Base-by-base conservation (phyloP, 2,329 filamentous ascomycete species). In the Ceratocystis eucalypticola region DNA sequence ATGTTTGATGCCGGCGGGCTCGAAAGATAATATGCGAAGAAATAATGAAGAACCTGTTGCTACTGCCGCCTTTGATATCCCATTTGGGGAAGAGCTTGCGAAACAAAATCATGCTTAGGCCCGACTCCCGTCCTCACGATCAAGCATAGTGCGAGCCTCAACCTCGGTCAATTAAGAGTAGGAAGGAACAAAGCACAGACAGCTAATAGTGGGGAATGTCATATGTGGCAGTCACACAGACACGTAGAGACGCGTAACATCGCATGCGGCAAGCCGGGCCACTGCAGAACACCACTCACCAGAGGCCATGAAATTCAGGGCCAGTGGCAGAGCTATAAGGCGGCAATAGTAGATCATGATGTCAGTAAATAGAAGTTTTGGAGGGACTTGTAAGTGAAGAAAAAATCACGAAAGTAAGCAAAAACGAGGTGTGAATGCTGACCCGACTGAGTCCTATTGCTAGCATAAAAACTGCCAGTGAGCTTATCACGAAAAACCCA, bases 241-340 rank as follows among this genome's bases (percentile, higher is more conserved):
- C 64, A 65, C 48, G 15, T 41, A 22, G 37, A 53, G 37, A 37
- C 45, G 53, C 53, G 53, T 5, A 33, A 7, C 53, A 28, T 5
- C 7, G 5, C 53, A 53, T 33, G 62, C 28, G n/a, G 17, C n/a
- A 70, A 69, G 68, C 69, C 28, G 25, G 73, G 73, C 55, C 33
- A 44, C 61, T 33, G 64, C 44, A 66, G 61, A 66, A 74, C 74
- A 76, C 76, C 77, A 93, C 89, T 93, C 85, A 94, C 89, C 88
- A 80, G 89, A 90, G 76, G 89, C 89, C 79, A 94, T 89, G 80
- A 94, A 94, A 79, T 94, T 94, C 74, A 94, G 81, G 75, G 89
- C 88, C 76, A 94, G 79, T 71, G 89, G 89, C 70, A 91, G 78
- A 70, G 88, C 89, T 94, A 72, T 68, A 71, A 69, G 65, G 10